These are phyloP conservation scores for Pyrus bretschneideri DNA, from an alignment of 306 rosid species.

Conservation along the genomic window DNA sequence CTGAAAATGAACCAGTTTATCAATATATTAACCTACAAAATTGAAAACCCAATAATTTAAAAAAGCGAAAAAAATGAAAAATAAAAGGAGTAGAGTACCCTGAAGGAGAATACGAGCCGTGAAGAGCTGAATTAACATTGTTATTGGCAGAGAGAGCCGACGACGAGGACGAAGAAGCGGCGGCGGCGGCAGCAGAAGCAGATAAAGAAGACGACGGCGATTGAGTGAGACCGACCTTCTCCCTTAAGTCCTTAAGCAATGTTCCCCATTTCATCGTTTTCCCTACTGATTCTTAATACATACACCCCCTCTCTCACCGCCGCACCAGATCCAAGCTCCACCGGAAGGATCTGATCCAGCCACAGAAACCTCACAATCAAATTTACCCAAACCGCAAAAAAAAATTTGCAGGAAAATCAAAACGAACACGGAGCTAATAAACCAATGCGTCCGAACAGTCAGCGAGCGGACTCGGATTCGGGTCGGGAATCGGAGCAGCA, in stretches of 20 bases:
- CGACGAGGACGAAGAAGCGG: slow-evolving; percentile 32
- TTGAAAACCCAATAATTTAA: background rate
- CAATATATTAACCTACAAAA: background rate
- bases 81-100: slow-evolving; percentile 34
- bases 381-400: background rate
- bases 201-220: slow-evolving; percentile 35
- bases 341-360: slow-evolving; percentile 37
- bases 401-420: background rate
- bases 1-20: slow-evolving; percentile 19
- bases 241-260: slow-evolving; percentile 97
- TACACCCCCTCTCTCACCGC: slow-evolving; percentile 59
- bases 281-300: slow-evolving; percentile 54
- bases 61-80: background rate
- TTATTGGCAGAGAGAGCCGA: slow-evolving; percentile 26
- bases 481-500: slow-evolving; percentile 18
- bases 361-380: background rate
- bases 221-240: slow-evolving; percentile 93
- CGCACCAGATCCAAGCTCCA: slow-evolving; percentile 61
- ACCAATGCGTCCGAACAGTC: slow-evolving; percentile 13
- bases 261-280: slow-evolving; percentile 96
- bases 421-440: slow-evolving; percentile 25
- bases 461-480: slow-evolving; percentile 40
- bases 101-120: slow-evolving; percentile 50
- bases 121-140: slow-evolving; percentile 55
- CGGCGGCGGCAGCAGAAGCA: slow-evolving; percentile 24